Conservation (phyloP, 257 asterid species). For the Cynanchum wilfordii region DNA sequence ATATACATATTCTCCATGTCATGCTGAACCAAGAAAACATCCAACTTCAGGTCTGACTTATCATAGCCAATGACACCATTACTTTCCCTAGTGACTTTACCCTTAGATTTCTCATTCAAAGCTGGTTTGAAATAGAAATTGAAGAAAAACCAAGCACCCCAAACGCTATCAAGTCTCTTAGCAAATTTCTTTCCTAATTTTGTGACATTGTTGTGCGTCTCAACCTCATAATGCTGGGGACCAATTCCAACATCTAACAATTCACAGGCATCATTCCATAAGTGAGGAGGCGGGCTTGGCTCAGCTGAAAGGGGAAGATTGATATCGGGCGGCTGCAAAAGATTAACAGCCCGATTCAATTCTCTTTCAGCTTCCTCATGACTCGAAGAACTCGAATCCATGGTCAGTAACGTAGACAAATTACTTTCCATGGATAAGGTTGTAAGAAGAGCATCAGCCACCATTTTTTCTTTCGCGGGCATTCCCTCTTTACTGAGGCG, state of each 20-base stretch:
- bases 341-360: conserved; percentile 36
- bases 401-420: conserved; percentile 41
- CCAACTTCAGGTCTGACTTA: conserved; percentile 40
- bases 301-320: conserved; percentile 43
- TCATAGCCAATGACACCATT: conserved; percentile 33
- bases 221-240: conserved; percentile 38
- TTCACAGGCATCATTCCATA: conserved; percentile 33
- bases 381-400: conserved; percentile 40
- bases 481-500: conserved; percentile 16
- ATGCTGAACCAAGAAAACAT: conserved; percentile 46
- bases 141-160: conserved; percentile 58
- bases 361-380: conserved; percentile 42
- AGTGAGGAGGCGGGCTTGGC: conserved; percentile 41
- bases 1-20: conserved; percentile 53
- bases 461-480: conserved; percentile 41
- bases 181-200: conserved; percentile 43
- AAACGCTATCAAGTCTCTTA: conserved; percentile 41
- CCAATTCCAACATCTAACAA: conserved; percentile 38
- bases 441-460: conserved; percentile 42
- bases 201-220: conserved; percentile 26
- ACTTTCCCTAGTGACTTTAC: conserved; percentile 24
- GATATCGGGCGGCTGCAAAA: conserved; percentile 41
- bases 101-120: conserved; percentile 37
- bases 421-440: conserved; percentile 43
- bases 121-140: conserved; percentile 41